Evolutionary conservation across 108 stramenopile genomes (phyloP).

Genomic region (Cyclotella cryptica): DNA sequence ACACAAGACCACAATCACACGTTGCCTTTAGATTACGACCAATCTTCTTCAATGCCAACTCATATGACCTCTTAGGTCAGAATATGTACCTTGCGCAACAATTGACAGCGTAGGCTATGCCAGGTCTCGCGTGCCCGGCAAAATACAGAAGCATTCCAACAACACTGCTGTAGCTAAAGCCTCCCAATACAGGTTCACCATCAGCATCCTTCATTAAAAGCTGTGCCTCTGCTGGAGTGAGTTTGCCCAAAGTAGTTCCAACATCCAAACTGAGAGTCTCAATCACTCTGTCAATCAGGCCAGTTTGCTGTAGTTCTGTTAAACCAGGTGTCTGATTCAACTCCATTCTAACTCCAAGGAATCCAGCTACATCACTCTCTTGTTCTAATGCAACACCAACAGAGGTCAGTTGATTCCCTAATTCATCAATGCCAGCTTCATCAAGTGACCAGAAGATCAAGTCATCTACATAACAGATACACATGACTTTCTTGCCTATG

Average conservation of each 20-base stretch:
- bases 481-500: not conserved
- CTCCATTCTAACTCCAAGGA: conserved; percentile 4
- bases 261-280: not conserved
- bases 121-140: not conserved
- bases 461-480: conserved; percentile 17
- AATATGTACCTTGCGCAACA: not conserved
- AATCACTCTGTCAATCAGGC: not conserved
- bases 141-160: conserved; percentile 5
- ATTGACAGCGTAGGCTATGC: not conserved
- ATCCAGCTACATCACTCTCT: not conserved
- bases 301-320: not conserved
- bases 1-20: not conserved
- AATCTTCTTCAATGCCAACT: not conserved
- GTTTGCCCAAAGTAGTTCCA: not conserved
- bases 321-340: not conserved
- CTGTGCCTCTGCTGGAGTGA: not conserved
- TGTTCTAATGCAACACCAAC: not conserved
- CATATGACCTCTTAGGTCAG: not conserved
- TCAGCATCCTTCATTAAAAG: not conserved
- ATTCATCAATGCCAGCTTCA: not conserved
- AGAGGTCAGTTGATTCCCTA: not conserved
- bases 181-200: not conserved
- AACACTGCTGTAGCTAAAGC: not conserved
- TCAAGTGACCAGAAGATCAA: conserved; percentile 34
- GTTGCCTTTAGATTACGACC: not conserved